Evolutionary conservation across 306 rosid species (phyloP).

Genomic region (Prunus fruticosa): DNA sequence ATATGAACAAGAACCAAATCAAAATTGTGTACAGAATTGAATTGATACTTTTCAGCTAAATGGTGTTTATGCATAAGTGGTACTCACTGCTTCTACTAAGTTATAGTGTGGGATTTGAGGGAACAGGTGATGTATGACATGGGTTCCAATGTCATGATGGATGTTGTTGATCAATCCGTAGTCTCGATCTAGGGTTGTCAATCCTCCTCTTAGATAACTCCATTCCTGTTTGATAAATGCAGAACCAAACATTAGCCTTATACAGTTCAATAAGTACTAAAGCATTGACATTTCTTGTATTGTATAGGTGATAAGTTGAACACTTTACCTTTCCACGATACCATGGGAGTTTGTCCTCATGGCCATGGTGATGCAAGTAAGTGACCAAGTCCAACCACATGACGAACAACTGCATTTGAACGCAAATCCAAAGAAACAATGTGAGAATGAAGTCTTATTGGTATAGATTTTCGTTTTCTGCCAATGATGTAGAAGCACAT

Average conservation of each 20-base stretch:
- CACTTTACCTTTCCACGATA: constrained; percentile 82
- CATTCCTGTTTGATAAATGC: constrained; percentile 44
- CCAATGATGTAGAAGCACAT: not conserved
- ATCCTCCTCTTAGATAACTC: constrained; percentile 60
- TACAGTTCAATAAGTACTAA: not conserved
- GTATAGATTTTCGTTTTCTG: not conserved
- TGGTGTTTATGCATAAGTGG: not conserved
- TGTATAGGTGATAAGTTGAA: not conserved
- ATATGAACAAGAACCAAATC: constrained; percentile 4
- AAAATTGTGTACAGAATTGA: not conserved
- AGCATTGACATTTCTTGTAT: not conserved
- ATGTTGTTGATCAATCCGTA: constrained; percentile 72
- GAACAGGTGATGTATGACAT: constrained; percentile 59
- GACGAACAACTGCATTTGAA: constrained; percentile 58
- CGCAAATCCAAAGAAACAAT: constrained; percentile 17
- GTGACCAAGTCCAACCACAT: constrained; percentile 96
- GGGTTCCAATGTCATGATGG: constrained; percentile 65
- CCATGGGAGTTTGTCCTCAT: constrained; percentile 93
- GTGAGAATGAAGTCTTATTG: not conserved
- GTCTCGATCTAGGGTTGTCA: constrained; percentile 78
- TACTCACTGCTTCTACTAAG: constrained; percentile 85
- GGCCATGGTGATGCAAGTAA: constrained; percentile 96
- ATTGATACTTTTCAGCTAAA: not conserved
- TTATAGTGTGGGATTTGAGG: constrained; percentile 65
- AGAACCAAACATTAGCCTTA: not conserved